These are phyloP conservation scores for Panaeolus papilionaceus DNA, from an alignment of 768 basidiomycete genomes.

Conservation along the genomic window DNA sequence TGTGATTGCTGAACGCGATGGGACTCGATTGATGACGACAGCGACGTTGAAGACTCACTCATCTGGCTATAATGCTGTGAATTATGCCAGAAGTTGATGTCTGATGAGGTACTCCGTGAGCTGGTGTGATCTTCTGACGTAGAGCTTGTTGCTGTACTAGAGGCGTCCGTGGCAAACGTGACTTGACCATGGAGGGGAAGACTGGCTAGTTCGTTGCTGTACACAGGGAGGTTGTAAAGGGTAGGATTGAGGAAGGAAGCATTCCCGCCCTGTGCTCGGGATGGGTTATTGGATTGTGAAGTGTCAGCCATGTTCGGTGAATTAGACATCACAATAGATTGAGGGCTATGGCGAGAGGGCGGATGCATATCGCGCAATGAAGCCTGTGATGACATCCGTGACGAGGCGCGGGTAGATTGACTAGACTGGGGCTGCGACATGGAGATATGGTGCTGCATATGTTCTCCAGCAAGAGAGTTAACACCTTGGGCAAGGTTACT, in stretches of 20 bases:
- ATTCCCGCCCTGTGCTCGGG: not conserved
- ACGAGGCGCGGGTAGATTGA: conserved; percentile 10
- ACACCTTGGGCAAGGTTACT: not conserved
- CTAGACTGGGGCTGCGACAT: not conserved
- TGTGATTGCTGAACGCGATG: conserved; percentile 1
- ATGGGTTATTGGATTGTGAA: conserved; percentile 11
- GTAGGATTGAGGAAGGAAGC: not conserved
- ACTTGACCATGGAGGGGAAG: conserved; percentile 50
- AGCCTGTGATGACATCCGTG: conserved; percentile 15
- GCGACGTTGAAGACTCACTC: not conserved
- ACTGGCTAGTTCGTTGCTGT: conserved; percentile 64
- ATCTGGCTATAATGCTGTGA: not conserved
- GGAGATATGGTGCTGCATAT: conserved; percentile 18
- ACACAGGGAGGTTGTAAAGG: conserved; percentile 52
- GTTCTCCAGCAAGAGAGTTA: not conserved
- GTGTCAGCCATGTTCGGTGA: not conserved
- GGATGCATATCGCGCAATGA: conserved; percentile 9
- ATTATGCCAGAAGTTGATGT: conserved; percentile 3
- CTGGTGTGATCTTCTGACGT: not conserved
- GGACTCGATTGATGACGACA: not conserved
- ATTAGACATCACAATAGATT: not conserved
- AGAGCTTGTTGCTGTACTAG: not conserved
- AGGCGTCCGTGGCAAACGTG: conserved; percentile 26
- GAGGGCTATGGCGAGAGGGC: conserved; percentile 12
- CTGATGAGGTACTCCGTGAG: conserved; percentile 11